Evolutionary conservation across 352 stramenopile genomes (phyloP).

Genomic region (Pythium phragmiticola): DNA sequence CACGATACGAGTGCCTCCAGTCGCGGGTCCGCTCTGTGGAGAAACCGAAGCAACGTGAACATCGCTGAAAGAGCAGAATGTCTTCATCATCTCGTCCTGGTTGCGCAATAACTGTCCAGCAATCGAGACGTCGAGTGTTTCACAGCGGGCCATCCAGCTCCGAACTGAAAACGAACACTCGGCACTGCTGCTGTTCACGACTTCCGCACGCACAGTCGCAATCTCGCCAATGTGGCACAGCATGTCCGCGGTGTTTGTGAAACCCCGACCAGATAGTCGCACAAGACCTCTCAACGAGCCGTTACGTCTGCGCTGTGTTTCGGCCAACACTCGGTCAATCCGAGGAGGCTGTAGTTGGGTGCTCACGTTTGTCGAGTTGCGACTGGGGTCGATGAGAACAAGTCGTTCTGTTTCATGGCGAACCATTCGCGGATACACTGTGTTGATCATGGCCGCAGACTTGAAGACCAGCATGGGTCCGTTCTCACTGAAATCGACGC

Average conservation of each 20-base stretch:
- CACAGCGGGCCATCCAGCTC: not conserved
- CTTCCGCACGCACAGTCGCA: not conserved
- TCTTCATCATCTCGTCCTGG: not conserved
- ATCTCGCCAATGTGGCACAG: slow-evolving; percentile 6
- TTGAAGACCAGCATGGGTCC: slow-evolving; percentile 7
- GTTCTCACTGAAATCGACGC: slow-evolving; percentile 13
- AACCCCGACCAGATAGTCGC: not conserved
- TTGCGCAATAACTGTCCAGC: not conserved
- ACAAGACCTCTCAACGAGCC: not conserved
- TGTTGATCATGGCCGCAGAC: not conserved
- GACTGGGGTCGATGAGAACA: not conserved
- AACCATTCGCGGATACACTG: not conserved
- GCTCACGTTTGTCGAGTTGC: not conserved
- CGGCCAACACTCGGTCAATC: not conserved
- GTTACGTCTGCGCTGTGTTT: not conserved
- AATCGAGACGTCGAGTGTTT: slow-evolving; percentile 1
- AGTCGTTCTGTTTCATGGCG: not conserved
- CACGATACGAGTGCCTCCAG: slow-evolving; percentile 16
- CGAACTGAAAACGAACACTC: not conserved
- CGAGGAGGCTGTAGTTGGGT: not conserved
- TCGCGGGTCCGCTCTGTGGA: slow-evolving; percentile 7
- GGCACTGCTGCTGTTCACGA: slow-evolving; percentile 1
- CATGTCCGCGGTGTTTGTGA: slow-evolving; percentile 4
- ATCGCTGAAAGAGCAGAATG: not conserved
- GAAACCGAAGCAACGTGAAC: not conserved